phyloP scores from a whole-genome alignment of 345 rosid species.

The Eucalyptus victrix region DNA sequence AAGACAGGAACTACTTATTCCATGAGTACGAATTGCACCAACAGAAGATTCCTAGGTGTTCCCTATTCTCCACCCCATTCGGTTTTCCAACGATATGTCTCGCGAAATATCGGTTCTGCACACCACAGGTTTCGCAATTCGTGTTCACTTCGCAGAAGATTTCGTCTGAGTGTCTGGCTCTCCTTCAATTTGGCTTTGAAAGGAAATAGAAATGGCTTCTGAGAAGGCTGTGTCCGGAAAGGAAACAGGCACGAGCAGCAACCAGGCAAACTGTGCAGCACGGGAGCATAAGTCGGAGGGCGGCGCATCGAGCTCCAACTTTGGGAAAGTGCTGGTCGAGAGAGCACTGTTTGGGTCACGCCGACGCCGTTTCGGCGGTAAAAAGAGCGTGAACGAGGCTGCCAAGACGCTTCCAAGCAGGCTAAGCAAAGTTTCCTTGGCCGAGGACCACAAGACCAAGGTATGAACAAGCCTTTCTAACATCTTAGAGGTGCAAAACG shows the following conservation, averaged over 20 bases:
- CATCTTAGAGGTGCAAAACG: background rate
- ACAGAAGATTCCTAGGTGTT: background rate
- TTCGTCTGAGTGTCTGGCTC: background rate
- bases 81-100: background rate
- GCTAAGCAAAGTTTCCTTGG: slow-evolving; percentile 40
- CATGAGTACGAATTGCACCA: slow-evolving; percentile 7
- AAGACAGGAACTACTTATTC: slow-evolving; percentile 20
- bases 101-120: background rate
- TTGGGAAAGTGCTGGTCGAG: slow-evolving; percentile 26
- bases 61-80: background rate
- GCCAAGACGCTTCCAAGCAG: slow-evolving; percentile 24
- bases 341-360: slow-evolving; percentile 28
- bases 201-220: slow-evolving; percentile 9
- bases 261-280: background rate
- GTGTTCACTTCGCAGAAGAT: background rate
- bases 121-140: background rate
- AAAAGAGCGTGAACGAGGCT: background rate
- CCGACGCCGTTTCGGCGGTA: slow-evolving; percentile 2
- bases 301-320: background rate
- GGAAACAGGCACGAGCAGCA: background rate
- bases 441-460: slow-evolving; percentile 11
- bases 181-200: background rate
- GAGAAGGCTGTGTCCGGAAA: slow-evolving; percentile 1
- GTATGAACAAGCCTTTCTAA: background rate
- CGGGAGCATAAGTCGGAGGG: background rate